These are phyloP conservation scores for Colletotrichum tropicicola DNA, from an alignment of 2,329 filamentous ascomycete species.

Conservation along the genomic window DNA sequence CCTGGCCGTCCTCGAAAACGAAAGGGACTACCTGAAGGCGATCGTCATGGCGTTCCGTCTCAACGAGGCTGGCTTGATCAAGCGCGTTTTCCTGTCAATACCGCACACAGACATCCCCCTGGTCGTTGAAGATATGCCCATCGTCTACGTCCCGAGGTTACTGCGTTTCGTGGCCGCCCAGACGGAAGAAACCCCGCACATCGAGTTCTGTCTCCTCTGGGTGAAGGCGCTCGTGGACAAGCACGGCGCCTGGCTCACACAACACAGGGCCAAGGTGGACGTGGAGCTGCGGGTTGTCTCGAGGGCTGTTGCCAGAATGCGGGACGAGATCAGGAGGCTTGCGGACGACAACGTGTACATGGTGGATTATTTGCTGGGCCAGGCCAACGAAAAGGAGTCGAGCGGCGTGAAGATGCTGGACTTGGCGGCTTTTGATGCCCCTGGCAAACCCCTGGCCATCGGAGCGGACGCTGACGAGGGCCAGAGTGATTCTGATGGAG, in stretches of 20 bases:
- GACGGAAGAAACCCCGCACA: constrained; percentile 88
- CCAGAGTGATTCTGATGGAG: constrained; percentile 48
- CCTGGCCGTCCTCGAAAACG: constrained; percentile 70
- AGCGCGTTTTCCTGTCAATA: constrained; percentile 85
- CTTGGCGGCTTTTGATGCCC: constrained; percentile 24
- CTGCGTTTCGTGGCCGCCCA: constrained; percentile 89
- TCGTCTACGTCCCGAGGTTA: constrained; percentile 85
- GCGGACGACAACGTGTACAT: constrained; percentile 91
- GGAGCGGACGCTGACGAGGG: constrained; percentile 33
- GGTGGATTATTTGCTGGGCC: constrained; percentile 80
- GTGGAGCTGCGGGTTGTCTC: constrained; percentile 86
- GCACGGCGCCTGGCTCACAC: constrained; percentile 86
- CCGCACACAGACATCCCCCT: constrained; percentile 79
- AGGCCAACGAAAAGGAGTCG: constrained; percentile 44
- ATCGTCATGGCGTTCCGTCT: constrained; percentile 97
- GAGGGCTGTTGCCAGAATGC: constrained; percentile 81
- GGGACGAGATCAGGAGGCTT: constrained; percentile 82
- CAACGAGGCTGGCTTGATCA: constrained; percentile 84
- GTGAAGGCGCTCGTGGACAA: constrained; percentile 83
- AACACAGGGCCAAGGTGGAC: constrained; percentile 81
- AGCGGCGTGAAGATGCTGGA: constrained; percentile 36
- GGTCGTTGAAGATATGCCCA: constrained; percentile 81
- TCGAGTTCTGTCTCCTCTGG: constrained; percentile 96
- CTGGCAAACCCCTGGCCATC: constrained; percentile 20
- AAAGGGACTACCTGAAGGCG: constrained; percentile 88